Evolutionary conservation across 2,329 filamentous ascomycete species (phyloP).

Genomic region (Ceratocystis diversiconidia): DNA sequence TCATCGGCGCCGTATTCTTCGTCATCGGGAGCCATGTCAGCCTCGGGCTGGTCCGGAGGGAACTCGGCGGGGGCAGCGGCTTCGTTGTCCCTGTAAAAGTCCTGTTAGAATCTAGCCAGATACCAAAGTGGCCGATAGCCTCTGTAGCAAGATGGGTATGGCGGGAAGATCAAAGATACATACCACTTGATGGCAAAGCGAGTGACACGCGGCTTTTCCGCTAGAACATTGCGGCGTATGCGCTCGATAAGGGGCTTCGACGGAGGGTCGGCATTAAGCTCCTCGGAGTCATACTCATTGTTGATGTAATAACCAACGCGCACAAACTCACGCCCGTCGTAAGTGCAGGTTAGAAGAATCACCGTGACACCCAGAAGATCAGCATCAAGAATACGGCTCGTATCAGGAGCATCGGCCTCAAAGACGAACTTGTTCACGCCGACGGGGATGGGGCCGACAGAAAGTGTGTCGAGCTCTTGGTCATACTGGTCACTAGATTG

Average conservation of each 20-base stretch:
- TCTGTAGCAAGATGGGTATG: background rate
- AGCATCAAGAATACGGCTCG: constrained; percentile 76
- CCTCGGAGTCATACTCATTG: constrained; percentile 93
- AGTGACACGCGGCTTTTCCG: constrained; percentile 94
- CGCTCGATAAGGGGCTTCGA: constrained; percentile 86
- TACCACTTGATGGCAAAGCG: constrained; percentile 98
- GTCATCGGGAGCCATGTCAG: constrained; percentile 73
- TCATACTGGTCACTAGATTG: constrained; percentile 72
- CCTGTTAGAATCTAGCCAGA: no score
- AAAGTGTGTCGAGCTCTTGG: constrained; percentile 91
- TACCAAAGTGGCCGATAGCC: no score
- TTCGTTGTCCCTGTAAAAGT: constrained; percentile 75
- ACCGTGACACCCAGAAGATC: constrained; percentile 96
- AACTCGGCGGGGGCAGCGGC: constrained; percentile 91
- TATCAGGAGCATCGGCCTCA: constrained; percentile 84
- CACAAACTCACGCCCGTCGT: constrained; percentile 92
- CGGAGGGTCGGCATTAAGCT: constrained; percentile 77
- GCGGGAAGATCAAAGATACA: constrained; percentile 22
- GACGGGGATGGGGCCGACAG: constrained; percentile 93
- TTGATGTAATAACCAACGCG: constrained; percentile 99
- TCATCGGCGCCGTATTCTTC: constrained; percentile 77
- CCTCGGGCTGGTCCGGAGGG: constrained; percentile 93
- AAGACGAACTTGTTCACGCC: constrained; percentile 99
- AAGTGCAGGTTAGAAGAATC: constrained; percentile 88
- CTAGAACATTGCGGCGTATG: constrained; percentile 80